A percentile compares a stretch with the other conserved stretches of the same genome.
Conservation (phyloP, 2,329 filamentous ascomycete species). For the Didymosphaeria variabile region DNA sequence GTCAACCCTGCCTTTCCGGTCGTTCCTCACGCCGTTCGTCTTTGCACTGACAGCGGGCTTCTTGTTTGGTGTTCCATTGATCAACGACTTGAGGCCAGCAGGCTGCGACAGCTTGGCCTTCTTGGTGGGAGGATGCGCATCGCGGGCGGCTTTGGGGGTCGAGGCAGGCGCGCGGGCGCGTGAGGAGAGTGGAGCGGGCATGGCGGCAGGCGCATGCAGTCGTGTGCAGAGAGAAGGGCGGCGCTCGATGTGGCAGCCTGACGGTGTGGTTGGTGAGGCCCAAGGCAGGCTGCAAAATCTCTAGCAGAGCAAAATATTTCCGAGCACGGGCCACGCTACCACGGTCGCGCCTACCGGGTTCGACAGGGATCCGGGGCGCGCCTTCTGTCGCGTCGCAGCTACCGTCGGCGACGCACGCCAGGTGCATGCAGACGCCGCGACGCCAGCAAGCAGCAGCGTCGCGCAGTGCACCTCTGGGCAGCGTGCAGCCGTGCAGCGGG, state of each 20-base stretch:
- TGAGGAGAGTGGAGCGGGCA: conserved; percentile 47
- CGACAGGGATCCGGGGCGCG: conserved; percentile 10
- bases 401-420: neutral
- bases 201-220: conserved; percentile 29
- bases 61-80: conserved; percentile 40
- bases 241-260: conserved; percentile 32
- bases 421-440: neutral
- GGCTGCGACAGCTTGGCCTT: conserved; percentile 47
- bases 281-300: conserved; percentile 31
- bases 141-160: conserved; percentile 32
- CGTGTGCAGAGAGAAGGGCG: conserved; percentile 20
- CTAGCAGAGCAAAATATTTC: conserved; percentile 28
- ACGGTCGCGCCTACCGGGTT: conserved; percentile 9
- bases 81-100: conserved; percentile 43
- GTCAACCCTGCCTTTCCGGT: conserved; percentile 63
- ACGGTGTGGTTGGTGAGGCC: conserved; percentile 20
- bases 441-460: neutral
- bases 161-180: conserved; percentile 29
- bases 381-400: conserved; percentile 16
- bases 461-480: neutral
- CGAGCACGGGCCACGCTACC: conserved; percentile 17
- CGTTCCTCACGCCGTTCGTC: conserved; percentile 62
- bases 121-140: conserved; percentile 47
- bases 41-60: conserved; percentile 55
- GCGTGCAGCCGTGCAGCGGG: conserved; percentile 15